Evolutionary conservation across 371 early-diverging fungal species (phyloP), one percentile per base, ranked within the genome.

Genomic region (Lichtheimia corymbifera): DNA sequence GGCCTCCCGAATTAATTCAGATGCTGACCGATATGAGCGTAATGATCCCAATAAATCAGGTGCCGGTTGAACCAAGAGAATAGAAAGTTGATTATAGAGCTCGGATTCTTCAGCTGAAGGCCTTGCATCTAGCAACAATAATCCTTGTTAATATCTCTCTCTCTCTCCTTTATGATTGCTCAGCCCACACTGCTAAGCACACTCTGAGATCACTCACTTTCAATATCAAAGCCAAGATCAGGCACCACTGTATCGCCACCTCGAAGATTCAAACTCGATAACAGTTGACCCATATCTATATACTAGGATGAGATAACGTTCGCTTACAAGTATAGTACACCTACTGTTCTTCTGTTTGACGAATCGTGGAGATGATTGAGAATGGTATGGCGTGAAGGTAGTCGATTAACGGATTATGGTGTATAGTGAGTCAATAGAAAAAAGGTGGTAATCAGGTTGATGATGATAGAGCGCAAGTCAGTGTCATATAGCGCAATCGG

Each of bases 1-100:
- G 22, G 96, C 97, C 80, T 88, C 64, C 18, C 73, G 66, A 54
- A 83, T 76, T 44, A 74, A 68, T 28, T 72, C 67, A 30, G 68
- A 67, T 41, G 71, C 68, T 55, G 71, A 58, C 17, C 70, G 69
- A 73, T 91, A 93, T 12, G 65, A 56, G 18, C 77, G 71, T 28
- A 92, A 71, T 17, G 70, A 60, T 24, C 76, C 74, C 53, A 88
- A 57, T 27, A 88, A 62, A 35, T 64, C 63, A 35, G 77, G 70
- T 3, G 74, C 74, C 35, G 83, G 83, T 53, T 70, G 74, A 20
- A 83, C 67, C 60, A 85, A 66, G 6, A 68, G 58, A n/a, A 75
- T 44, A 5, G 63, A 66, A 17, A 85, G 71, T 57, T 79, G 74
- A 43, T 76, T 70, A 61, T 87, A 83, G 25, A 84, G 61, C 44